Base-by-base conservation (phyloP, 805 yeast genomes). In the Candida michaelii region DNA sequence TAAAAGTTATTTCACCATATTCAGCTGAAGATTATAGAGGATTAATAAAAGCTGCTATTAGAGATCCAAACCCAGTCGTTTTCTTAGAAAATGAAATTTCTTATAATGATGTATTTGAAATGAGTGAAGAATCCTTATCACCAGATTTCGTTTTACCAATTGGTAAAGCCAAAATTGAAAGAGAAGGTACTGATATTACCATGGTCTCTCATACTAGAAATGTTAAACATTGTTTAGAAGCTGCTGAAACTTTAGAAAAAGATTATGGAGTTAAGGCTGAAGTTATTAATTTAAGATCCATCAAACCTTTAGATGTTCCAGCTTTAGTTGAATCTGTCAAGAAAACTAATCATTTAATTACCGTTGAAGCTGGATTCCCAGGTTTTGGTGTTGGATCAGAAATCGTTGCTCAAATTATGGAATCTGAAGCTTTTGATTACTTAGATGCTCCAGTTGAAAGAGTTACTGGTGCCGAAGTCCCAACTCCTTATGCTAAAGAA, bases 381-480 rank as follows among this genome's bases (percentile, higher is more conserved):
- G 91, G 89, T 45, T 93, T 88, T 63, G 98, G 99, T 75, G 95
- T 93, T 54, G 99, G 99, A 62, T 88, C 97, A 42, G 99, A 93
- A 78, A 87, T 93, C 60, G 81, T 90, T 66, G 99, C 98, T 49
- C 96, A 89, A 73, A 77, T 93, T 63, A 89, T 93, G 97, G 99
- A 93, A 75, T 82, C 95, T 45, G 97, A 90, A 71, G 98, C 96
- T 41, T 93, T 93, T 55, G 99, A 93, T 72, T 88, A 89, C 80
- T 80, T 93, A 63, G 99, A 93, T 71, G 95, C 98, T 48, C 99
- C 99, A 57, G 88, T 93, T 54, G 95, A 85, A 75, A 89, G 99
- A 79, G 91, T 90, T 59, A 93, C 99, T 46, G 99, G 99, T 69
- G 95, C 98, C 64, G 99, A 93, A 75, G 97, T 90, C 24, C 99